Base-by-base conservation (phyloP, 148 eudicot genomes). In the Rhododendron ferrugineum region DNA sequence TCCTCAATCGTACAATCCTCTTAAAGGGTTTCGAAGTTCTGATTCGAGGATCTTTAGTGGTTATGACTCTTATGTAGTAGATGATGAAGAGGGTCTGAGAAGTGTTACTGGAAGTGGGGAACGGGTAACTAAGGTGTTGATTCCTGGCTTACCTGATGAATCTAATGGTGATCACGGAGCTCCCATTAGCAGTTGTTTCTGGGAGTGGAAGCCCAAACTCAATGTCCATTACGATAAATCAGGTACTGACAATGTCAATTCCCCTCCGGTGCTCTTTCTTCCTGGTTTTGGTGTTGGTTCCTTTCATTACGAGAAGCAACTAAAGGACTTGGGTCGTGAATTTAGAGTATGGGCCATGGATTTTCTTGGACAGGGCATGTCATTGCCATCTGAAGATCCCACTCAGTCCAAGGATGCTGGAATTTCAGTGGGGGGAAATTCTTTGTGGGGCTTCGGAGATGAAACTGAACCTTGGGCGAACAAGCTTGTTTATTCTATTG, bases 221-320 rank as follows among this genome's bases (percentile, higher is more conserved):
- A 91, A 87, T 70, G 95, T 96, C 68, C 89, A 96, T 87, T 96
- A 95, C 82, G 96, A 95, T 85, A 87, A 90, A 85, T 89, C 99
- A 6, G 99, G 98, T 6, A 78, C 88, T 76, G 92, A 87, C 70
- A 95, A 95, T 78, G 85, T 91, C 16, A 87, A 88, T 81, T 90
- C 98, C 23, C 98, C 99, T 34, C 79, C 98, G 10, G 85, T 96
- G 75, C 95, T 96, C 68, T 94, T 95, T 84, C 95, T 96, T 77
- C 99, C 99, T 56, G 99, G 99, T 70, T 96, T 96, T 82, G 99
- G 99, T 85, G 99, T 94, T 30, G 99, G 99, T 85, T 94, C 96
- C 79, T 96, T 96, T 90, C 99, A 96, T 88, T 96, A 95, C 58
- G 92, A 96, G 70, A 95, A 96, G 84, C 99, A 96, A 89, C 89